phyloP scores from a whole-genome alignment of 495 filamentous ascomycete genomes.

The Aspergillus taichungensis region DNA sequence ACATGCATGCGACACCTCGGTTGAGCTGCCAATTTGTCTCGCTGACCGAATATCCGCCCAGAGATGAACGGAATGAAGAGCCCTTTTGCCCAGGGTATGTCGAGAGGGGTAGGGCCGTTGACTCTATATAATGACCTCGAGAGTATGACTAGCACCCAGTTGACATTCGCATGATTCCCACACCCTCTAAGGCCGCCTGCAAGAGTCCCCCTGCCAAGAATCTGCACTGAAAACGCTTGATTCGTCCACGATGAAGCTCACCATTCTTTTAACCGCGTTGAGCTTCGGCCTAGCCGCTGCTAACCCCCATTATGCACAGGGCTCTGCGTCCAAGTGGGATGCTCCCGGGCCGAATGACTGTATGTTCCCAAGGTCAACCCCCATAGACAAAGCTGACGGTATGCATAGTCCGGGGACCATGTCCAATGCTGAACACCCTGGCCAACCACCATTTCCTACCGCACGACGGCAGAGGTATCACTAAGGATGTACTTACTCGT shows the following conservation, averaged over 20 bases:
- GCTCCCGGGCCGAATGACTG: slow-evolving; percentile 3
- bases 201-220: no score
- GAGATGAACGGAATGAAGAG: no score
- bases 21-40: no score
- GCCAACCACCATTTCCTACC: slow-evolving; percentile 51
- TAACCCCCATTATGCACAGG: background rate
- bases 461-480: slow-evolving; percentile 35
- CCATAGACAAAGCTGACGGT: slow-evolving; percentile 9
- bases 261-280: background rate
- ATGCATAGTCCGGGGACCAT: slow-evolving; percentile 15
- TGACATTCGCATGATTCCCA: no score
- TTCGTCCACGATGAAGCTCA: background rate
- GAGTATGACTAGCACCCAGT: no score
- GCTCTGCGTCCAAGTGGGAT: background rate
- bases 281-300: background rate
- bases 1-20: no score
- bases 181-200: no score
- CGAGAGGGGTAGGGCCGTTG: no score
- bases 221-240: no score
- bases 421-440: slow-evolving; percentile 48
- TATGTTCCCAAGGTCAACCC: background rate
- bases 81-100: no score
- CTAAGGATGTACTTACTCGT: slow-evolving; percentile 10
- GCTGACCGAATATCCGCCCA: no score
- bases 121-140: no score